A percentile compares a stretch with the other conserved stretches of the same genome.
These are phyloP conservation scores for Kuraishia capsulata DNA, from an alignment of 805 yeast species.

Conservation along the genomic window DNA sequence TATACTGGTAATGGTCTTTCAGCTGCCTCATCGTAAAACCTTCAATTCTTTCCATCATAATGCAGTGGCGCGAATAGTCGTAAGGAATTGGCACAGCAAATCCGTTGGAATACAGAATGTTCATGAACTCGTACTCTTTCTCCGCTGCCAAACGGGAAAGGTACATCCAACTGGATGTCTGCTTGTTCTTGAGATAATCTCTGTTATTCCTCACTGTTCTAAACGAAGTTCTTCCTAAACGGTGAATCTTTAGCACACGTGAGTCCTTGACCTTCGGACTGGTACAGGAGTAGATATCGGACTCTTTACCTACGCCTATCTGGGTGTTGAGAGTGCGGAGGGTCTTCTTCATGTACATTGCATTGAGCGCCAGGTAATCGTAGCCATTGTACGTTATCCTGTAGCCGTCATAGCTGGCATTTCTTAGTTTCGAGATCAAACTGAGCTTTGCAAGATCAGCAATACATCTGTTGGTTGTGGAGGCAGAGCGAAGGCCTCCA, in stretches of 20 bases:
- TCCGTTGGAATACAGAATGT: conserved; percentile 59
- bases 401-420: conserved; percentile 94
- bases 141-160: conserved; percentile 84
- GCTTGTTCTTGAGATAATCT: conserved; percentile 70
- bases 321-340: conserved; percentile 74
- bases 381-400: conserved; percentile 81
- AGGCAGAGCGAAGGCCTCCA: conserved; percentile 66
- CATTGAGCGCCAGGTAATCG: conserved; percentile 84
- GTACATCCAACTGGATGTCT: conserved; percentile 87
- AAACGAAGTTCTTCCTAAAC: conserved; percentile 91
- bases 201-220: conserved; percentile 87
- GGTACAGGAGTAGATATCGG: conserved; percentile 83
- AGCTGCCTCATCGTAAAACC: conserved; percentile 90
- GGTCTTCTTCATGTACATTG: conserved; percentile 67
- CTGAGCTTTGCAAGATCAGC: conserved; percentile 83
- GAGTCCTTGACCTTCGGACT: conserved; percentile 50
- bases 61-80: conserved; percentile 86
- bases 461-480: conserved; percentile 71
- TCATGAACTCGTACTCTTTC: conserved; percentile 87
- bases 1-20: conserved; percentile 58
- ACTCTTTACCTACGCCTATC: conserved; percentile 96
- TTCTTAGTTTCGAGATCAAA: conserved; percentile 67
- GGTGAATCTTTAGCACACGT: conserved; percentile 79
- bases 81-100: conserved; percentile 84
- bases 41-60: conserved; percentile 82